Evolutionary conservation across 805 yeast genomes (phyloP).

Genomic region (Kluyveromyces dobzhanskii): DNA sequence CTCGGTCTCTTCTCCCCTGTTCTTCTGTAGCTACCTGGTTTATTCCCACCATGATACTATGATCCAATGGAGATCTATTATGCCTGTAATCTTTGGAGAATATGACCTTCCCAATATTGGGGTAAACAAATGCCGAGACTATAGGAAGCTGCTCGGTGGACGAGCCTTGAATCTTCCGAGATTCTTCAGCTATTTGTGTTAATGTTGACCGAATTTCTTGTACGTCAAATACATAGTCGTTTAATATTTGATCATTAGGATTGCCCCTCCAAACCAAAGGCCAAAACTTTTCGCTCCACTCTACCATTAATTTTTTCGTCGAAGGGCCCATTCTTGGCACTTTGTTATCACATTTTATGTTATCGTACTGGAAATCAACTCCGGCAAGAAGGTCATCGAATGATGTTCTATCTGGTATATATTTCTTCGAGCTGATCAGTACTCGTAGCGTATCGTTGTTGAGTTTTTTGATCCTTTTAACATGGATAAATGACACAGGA

Average conservation of each 20-base stretch:
- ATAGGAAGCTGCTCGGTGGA: constrained; percentile 32
- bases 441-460: constrained; percentile 18
- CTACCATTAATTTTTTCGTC: constrained; percentile 53
- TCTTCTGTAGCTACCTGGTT: constrained; percentile 45
- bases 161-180: constrained; percentile 13
- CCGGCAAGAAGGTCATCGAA: constrained; percentile 17
- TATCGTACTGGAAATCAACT: constrained; percentile 13
- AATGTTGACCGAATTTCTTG: constrained; percentile 32
- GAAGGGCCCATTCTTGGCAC: constrained; percentile 63
- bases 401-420: constrained; percentile 22
- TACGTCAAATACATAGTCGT: constrained; percentile 45
- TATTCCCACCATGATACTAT: constrained; percentile 70
- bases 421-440: constrained; percentile 39
- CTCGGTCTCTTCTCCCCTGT: constrained; percentile 26
- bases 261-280: constrained; percentile 93
- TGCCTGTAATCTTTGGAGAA: constrained; percentile 34
- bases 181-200: constrained; percentile 18
- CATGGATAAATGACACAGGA: constrained; percentile 25
- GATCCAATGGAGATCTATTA: constrained; percentile 47
- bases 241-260: constrained; percentile 63
- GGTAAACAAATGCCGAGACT: constrained; percentile 58
- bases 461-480: constrained; percentile 47
- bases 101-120: constrained; percentile 34
- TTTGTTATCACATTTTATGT: constrained; percentile 14
- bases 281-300: constrained; percentile 72